A percentile compares a stretch with the other conserved stretches of the same genome.
Conservation (phyloP, 2,329 filamentous ascomycete genomes). For the Calonectria pseudoreteaudii region DNA sequence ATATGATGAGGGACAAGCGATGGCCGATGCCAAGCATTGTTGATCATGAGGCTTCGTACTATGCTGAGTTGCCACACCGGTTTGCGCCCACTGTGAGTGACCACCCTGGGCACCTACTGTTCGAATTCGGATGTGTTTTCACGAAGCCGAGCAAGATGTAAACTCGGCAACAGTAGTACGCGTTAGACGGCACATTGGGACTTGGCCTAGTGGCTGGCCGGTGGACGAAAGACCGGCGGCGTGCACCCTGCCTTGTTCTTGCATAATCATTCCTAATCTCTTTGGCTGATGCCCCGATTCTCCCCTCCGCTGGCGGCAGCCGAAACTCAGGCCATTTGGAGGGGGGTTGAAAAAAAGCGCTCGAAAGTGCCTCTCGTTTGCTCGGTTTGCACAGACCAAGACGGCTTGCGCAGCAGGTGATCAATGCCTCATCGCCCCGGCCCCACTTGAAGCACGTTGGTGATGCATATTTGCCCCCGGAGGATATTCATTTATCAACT, state of each 20-base stretch:
- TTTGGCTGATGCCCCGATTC: neutral
- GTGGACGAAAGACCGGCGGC: neutral
- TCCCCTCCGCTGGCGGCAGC: neutral
- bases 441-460: slow-evolving; percentile 16
- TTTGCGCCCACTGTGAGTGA: neutral
- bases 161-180: neutral
- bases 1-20: neutral
- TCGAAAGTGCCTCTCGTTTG: slow-evolving; percentile 15
- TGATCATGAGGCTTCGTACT: neutral
- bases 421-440: slow-evolving; percentile 12
- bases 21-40: neutral
- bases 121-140: neutral
- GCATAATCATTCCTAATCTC: neutral
- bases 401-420: slow-evolving; percentile 17
- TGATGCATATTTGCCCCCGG: neutral
- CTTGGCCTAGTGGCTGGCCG: neutral
- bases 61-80: neutral
- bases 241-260: neutral
- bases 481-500: neutral
- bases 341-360: slow-evolving; percentile 16
- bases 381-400: slow-evolving; percentile 13
- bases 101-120: neutral
- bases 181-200: neutral
- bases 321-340: slow-evolving; percentile 13
- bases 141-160: neutral